Base-by-base conservation (phyloP, 441 rosid species). In the Populus hybrid region DNA sequence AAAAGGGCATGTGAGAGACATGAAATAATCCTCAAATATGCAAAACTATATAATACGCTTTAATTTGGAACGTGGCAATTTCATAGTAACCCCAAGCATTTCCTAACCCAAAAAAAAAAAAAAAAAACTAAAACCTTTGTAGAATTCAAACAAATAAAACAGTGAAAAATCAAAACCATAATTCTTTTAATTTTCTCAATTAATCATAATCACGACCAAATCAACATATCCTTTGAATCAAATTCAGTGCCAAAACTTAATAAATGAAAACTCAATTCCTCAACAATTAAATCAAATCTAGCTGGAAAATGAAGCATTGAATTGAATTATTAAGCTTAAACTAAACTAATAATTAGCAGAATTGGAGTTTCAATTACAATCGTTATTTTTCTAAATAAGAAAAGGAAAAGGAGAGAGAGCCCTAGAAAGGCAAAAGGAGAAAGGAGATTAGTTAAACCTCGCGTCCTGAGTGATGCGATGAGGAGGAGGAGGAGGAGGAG, bases 401-500 rank as follows among this genome's bases (percentile, higher is more conserved):
- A 7, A 56, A 18, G 6, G 4, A 56, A 7, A 20, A 6, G 2
- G 29, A 28, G 29, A 28, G 29, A 28, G 29, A 28, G 29, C 29
- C 64, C 23, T 20, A 11, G 53, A 69, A 35, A 28, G 24, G 23
- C 16, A 14, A n/a, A n/a, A 28, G 7, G 45, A 2, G 45, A 79
- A 68, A 9, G n/a, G 72, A 71, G 61, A 14, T 9, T 5, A 20
- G 23, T 10, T 53, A 29, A 64, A 91, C 98, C 95, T 95, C 99
- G 11, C 95, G 99, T 68, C 98, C 97, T n/a, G 97, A 28, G 80
- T 90, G 95, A 79, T 87, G 93, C 3, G 94, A 86, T 7, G 89
- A 85, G 1, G 97, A 85, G 53, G 90, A 83, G 29, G 92, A 85
- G 33, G 90, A 86, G 26, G 92, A 88, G 16, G 98, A 88, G 1